These are phyloP conservation scores for Spergularia bocconei DNA, from an alignment of 148 eudicot genomes.

Conservation along the genomic window DNA sequence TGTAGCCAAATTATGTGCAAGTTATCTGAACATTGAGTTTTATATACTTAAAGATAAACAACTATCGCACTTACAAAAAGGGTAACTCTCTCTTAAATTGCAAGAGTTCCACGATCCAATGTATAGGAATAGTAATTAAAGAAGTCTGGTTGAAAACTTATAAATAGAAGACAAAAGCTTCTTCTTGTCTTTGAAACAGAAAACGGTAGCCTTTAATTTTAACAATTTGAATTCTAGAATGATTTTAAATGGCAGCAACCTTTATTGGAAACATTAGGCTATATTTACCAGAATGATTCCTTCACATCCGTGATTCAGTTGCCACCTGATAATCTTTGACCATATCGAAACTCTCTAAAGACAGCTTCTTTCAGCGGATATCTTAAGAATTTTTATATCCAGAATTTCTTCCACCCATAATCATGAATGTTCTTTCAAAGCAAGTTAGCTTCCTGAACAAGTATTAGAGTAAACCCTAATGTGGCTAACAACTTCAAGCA, in stretches of 20 bases:
- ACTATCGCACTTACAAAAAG: background rate
- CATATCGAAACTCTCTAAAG: background rate
- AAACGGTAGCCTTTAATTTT: too few species aligned
- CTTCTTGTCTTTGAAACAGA: background rate
- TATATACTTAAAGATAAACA: background rate
- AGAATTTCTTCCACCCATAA: background rate
- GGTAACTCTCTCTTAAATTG: background rate
- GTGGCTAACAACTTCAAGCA: background rate
- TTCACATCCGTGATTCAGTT: too few species aligned
- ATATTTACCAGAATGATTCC: too few species aligned
- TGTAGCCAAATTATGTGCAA: background rate
- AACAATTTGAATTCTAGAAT: too few species aligned
- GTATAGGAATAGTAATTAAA: background rate
- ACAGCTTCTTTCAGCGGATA: background rate
- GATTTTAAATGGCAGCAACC: too few species aligned
- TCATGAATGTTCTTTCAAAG: background rate
- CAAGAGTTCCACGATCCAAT: background rate
- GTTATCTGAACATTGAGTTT: background rate
- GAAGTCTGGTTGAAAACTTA: too few species aligned
- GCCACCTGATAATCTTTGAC: too few species aligned
- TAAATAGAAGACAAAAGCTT: background rate
- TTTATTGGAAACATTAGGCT: too few species aligned
- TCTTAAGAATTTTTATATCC: background rate
- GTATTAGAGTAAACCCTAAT: background rate
- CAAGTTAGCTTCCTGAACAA: background rate